phyloP scores from a whole-genome alignment of 2,329 filamentous ascomycete species.

The Colletotrichum lindemuthianum region DNA sequence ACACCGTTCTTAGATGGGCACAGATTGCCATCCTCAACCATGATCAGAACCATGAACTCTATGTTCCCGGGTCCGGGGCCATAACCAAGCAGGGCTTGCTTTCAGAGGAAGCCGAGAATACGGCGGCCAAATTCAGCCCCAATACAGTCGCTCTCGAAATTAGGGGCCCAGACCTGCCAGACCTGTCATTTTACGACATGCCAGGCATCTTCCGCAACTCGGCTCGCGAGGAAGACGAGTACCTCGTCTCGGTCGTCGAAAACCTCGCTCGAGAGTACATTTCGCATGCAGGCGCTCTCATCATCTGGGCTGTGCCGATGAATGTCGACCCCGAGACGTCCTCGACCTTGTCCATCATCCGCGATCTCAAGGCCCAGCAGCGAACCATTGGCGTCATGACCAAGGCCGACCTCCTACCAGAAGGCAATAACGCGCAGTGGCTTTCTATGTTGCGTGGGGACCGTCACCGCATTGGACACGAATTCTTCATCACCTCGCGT shows the following conservation, averaged over 20 bases:
- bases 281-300: conserved; percentile 73
- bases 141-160: conserved; percentile 85
- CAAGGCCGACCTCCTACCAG: conserved; percentile 80
- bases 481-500: conserved; percentile 82
- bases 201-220: conserved; percentile 83
- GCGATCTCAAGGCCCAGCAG: conserved; percentile 62
- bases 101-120: conserved; percentile 50
- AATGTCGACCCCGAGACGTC: conserved; percentile 82
- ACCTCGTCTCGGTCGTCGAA: conserved; percentile 76
- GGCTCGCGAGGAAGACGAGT: conserved; percentile 70
- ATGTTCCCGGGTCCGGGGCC: conserved; percentile 61
- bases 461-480: conserved; percentile 73
- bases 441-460: conserved; percentile 69
- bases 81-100: conserved; percentile 49
- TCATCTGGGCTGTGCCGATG: conserved; percentile 82
- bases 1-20: conserved; percentile 75
- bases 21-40: conserved; percentile 83
- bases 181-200: conserved; percentile 85
- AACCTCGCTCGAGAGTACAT: conserved; percentile 79
- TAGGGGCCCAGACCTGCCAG: conserved; percentile 74
- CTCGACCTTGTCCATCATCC: conserved; percentile 73
- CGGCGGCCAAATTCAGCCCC: conserved; percentile 78
- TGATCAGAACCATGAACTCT: conserved; percentile 59
- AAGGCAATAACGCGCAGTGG: conserved; percentile 66
- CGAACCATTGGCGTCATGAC: conserved; percentile 82